Evolutionary conservation across 1,139 yeast genomes (phyloP), one percentile per base, ranked within the genome.

Genomic region (Keqinozyma sinolaborantium): DNA sequence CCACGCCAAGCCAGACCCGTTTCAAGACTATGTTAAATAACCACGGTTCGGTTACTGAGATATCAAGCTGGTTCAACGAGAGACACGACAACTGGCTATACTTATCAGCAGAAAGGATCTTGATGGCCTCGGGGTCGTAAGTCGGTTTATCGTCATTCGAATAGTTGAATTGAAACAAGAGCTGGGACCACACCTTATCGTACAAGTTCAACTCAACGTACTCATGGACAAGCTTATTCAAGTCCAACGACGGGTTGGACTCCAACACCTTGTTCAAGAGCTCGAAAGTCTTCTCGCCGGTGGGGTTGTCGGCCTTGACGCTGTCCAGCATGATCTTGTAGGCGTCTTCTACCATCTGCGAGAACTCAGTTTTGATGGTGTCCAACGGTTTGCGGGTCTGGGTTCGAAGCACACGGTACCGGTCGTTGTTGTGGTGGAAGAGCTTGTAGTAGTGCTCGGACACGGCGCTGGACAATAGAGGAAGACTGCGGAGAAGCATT

Each of bases 1-100:
- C 53, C 0, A 77, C 73, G 0, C 95, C 90, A 4, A 50, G 49
- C 5, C 62, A 50, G 0, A 84, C 67, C 27, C 77, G 60, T 31
- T 58, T 60, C 38, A 80, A 81, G 16, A 77, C 45, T 4, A 50
- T 53, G 41, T 68, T 69, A 13, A 59, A 36, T 50, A 43, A 50
- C 72, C 68, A 52, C 30, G 73, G 70, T 38, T 60, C 45, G 27
- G 52, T 46, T 3, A 58, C 60, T 5, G 80, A 86, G 20, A 78
- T 56, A 9, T 82, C 90, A 5, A 87, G 68, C 48, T 88, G 96
- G 32, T 81, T 79, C 9, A 88, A 54, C 23, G 94, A 82, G 5
- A 88, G 50, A 45, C 73, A 51, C 12, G 70, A 62, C 13, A 87
- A 45, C 6, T 53, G 44, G 2, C 63, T 50, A 55, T 76, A 75